Percentiles rank a stretch among this genome's conserved stretches.
These are phyloP conservation scores for Clarireedia hainanense DNA, from an alignment of 2,329 filamentous ascomycete genomes.

Conservation along the genomic window DNA sequence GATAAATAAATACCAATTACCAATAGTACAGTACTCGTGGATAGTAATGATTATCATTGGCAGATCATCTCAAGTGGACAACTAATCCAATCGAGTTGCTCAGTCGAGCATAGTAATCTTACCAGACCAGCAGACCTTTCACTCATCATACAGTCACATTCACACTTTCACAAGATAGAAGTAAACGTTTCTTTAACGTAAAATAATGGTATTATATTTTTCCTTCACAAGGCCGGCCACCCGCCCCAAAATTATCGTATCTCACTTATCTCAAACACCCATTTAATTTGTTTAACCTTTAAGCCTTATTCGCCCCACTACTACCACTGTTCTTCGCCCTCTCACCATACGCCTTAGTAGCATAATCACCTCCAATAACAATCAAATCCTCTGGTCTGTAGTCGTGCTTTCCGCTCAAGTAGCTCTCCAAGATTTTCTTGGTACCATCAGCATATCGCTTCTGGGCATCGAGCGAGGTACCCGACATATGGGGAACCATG, in stretches of 20 bases:
- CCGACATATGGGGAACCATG: conserved; percentile 98
- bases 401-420: conserved; percentile 80
- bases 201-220: too few species aligned
- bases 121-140: too few species aligned
- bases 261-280: neutral
- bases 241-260: neutral
- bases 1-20: too few species aligned
- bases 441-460: conserved; percentile 80
- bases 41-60: too few species aligned
- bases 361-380: conserved; percentile 82
- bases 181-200: too few species aligned
- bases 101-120: too few species aligned
- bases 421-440: conserved; percentile 86
- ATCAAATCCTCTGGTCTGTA: conserved; percentile 90
- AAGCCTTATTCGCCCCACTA: conserved; percentile 5
- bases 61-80: too few species aligned
- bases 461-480: conserved; percentile 97
- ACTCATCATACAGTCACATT: too few species aligned
- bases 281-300: neutral
- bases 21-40: too few species aligned
- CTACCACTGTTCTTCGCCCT: conserved; percentile 18
- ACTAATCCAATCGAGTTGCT: too few species aligned
- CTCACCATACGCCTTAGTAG: conserved; percentile 58
- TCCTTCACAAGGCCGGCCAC: too few species aligned
- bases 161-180: too few species aligned